Conservation (phyloP, 1,284 basidiomycete genomes). For the Boletus smithii region DNA sequence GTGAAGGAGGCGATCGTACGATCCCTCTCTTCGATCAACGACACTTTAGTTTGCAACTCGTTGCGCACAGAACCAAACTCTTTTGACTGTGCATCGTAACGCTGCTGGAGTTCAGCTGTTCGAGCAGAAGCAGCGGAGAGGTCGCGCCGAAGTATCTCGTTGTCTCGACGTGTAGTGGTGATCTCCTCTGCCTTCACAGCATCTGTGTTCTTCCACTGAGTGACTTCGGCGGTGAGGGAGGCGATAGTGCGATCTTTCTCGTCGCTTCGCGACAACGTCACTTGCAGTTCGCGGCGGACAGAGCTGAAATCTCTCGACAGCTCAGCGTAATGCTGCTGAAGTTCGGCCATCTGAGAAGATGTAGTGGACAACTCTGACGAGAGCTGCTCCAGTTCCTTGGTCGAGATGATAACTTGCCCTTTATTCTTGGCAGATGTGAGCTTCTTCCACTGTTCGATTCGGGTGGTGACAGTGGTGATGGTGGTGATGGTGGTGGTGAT, state of each 20-base stretch:
- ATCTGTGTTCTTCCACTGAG: constrained; percentile 1
- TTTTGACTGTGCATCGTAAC: not conserved
- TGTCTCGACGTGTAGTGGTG: not conserved
- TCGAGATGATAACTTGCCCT: constrained; percentile 5
- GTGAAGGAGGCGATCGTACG: not conserved
- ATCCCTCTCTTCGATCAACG: constrained; percentile 3
- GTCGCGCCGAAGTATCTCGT: constrained; percentile 2
- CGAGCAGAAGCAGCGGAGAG: not conserved
- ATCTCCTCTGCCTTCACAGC: not conserved
- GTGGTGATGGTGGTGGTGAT: constrained; percentile 1
- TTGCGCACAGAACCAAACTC: constrained; percentile 1
- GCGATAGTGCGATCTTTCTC: constrained; percentile 5
- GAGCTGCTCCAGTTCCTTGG: constrained; percentile 13
- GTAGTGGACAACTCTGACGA: constrained; percentile 1
- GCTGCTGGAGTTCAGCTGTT: constrained; percentile 1
- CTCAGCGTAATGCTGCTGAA: not conserved
- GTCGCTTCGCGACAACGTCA: not conserved
- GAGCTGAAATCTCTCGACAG: not conserved
- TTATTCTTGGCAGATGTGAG: not conserved
- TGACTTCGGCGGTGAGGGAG: constrained; percentile 3
- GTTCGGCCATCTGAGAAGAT: not conserved
- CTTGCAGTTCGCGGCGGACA: not conserved
- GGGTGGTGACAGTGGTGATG: constrained; percentile 3
- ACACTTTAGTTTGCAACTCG: not conserved
- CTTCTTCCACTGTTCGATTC: constrained; percentile 8